phyloP scores from a whole-genome alignment of 2,329 filamentous ascomycete species.

The Didymella glomerata region DNA sequence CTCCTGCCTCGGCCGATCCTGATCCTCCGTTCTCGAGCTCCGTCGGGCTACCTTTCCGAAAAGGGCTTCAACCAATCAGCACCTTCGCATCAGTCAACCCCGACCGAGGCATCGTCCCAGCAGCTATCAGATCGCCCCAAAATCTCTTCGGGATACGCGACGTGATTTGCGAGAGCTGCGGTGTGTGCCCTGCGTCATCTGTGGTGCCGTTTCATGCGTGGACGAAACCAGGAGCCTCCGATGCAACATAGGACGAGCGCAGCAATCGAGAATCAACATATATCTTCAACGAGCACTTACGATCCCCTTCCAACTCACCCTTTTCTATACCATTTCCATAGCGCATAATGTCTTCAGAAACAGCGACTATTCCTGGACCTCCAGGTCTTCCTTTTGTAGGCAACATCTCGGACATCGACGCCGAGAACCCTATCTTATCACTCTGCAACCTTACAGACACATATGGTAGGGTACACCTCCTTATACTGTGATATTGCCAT shows the following conservation, averaged over 20 bases:
- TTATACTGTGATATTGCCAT: no score
- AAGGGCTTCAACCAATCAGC: conserved; percentile 26
- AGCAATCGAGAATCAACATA: background rate
- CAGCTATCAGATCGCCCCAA: conserved; percentile 21
- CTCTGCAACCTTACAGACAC: conserved; percentile 67
- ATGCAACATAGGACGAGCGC: conserved; percentile 12
- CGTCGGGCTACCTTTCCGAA: conserved; percentile 9
- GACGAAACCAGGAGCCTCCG: conserved; percentile 3
- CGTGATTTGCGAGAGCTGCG: conserved; percentile 22
- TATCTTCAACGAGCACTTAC: background rate
- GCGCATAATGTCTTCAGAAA: conserved; percentile 32
- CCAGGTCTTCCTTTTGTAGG: conserved; percentile 71
- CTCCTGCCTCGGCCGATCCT: conserved; percentile 14
- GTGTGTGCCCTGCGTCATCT: conserved; percentile 25
- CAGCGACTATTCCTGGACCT: conserved; percentile 67
- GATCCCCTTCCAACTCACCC: conserved; percentile 10
- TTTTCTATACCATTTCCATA: conserved; percentile 31
- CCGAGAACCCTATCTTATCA: conserved; percentile 64
- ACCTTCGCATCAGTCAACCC: conserved; percentile 8
- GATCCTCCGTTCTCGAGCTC: conserved; percentile 18
- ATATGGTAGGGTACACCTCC: conserved; percentile 63
- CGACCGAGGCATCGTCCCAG: conserved; percentile 34
- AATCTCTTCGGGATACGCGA: conserved; percentile 21
- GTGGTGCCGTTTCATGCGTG: conserved; percentile 17
- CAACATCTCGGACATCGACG: conserved; percentile 70